These are phyloP conservation scores for Metschnikowia noctiluminum DNA, from an alignment of 805 yeast species.

Conservation along the genomic window DNA sequence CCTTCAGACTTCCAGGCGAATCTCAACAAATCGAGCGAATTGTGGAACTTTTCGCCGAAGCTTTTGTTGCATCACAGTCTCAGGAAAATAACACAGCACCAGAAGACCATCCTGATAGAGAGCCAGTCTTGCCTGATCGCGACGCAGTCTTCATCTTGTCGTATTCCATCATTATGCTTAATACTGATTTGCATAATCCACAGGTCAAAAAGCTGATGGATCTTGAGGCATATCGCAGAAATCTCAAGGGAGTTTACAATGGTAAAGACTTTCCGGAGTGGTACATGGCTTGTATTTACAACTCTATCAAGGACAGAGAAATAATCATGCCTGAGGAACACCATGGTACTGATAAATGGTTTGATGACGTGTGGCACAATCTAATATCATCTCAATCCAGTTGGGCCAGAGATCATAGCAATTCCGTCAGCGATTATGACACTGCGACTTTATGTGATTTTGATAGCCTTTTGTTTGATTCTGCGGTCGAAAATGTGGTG, in stretches of 20 bases:
- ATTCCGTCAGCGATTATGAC: conserved; percentile 15
- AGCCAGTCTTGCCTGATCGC: conserved; percentile 62
- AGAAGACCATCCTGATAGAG: conserved; percentile 23
- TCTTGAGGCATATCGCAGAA: conserved; percentile 72
- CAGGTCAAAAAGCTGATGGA: conserved; percentile 91
- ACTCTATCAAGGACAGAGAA: conserved; percentile 78
- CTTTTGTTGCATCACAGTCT: conserved; percentile 66
- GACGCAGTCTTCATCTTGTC: conserved; percentile 89
- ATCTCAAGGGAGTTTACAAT: conserved; percentile 76
- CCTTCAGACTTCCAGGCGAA: conserved; percentile 94
- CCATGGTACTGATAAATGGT: conserved; percentile 87
- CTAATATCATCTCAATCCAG: conserved; percentile 48
- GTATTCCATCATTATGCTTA: conserved; percentile 89
- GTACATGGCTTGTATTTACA: conserved; percentile 78
- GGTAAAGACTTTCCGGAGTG: conserved; percentile 78
- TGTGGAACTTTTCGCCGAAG: conserved; percentile 79
- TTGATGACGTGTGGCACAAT: conserved; percentile 82
- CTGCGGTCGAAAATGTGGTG: conserved; percentile 60
- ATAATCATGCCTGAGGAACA: conserved; percentile 98
- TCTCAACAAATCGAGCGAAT: conserved; percentile 94
- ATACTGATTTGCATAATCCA: conserved; percentile 92
- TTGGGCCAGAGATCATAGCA: conserved; percentile 16
- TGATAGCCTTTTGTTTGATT: conserved; percentile 68
- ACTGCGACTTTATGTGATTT: conserved; percentile 45
- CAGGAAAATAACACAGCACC: conserved; percentile 20